Conservation (phyloP, 1,284 basidiomycete species). For the Pascua guehoae region DNA sequence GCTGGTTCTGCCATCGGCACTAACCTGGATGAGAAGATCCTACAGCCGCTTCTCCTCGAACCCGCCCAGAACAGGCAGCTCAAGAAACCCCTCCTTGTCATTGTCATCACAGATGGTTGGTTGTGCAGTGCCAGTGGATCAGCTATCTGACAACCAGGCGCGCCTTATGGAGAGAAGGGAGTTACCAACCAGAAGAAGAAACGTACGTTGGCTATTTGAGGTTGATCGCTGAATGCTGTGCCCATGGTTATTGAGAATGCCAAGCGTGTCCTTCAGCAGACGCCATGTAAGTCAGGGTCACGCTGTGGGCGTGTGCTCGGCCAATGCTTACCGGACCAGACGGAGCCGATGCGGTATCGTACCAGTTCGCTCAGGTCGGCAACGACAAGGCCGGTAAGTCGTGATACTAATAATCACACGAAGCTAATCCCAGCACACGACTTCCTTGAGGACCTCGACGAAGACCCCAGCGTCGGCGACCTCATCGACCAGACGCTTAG, state of each 20-base stretch:
- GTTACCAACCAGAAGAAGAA: neutral
- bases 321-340: neutral
- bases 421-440: conserved; percentile 1
- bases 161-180: conserved; percentile 1
- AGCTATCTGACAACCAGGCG: neutral
- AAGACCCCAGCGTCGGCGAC: conserved; percentile 5
- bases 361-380: conserved; percentile 15
- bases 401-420: neutral
- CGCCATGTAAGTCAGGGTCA: conserved; percentile 17
- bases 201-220: neutral
- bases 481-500: conserved; percentile 14
- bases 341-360: conserved; percentile 8
- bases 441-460: conserved; percentile 9
- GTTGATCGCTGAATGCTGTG: conserved; percentile 6
- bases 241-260: conserved; percentile 32
- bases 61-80: conserved; percentile 3
- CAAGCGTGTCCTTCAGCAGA: conserved; percentile 26
- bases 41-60: conserved; percentile 7
- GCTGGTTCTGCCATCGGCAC: conserved; percentile 24
- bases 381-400: conserved; percentile 8
- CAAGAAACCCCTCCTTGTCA: conserved; percentile 23
- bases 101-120: conserved; percentile 46
- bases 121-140: conserved; percentile 28
- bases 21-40: conserved; percentile 2
- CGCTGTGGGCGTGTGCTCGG: too few relatives aligned